These are phyloP conservation scores for Schizopora paradoxa DNA, from an alignment of 1,284 basidiomycete species.

Conservation along the genomic window DNA sequence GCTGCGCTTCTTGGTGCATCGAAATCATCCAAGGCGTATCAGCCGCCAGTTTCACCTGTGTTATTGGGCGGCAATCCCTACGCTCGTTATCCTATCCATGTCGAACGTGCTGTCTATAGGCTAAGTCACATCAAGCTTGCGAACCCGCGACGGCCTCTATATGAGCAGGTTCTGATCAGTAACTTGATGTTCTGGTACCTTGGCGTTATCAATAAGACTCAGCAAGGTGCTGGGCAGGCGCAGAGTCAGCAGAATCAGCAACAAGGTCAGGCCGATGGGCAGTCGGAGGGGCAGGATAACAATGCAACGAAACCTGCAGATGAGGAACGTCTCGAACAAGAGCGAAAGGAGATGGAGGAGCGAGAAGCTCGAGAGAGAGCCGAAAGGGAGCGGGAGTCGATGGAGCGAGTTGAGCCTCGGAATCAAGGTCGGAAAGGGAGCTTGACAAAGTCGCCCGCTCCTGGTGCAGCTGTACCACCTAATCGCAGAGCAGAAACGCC, in stretches of 20 bases:
- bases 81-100: constrained; percentile 93
- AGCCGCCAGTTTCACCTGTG: constrained; percentile 58
- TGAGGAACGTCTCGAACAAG: constrained; percentile 41
- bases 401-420: constrained; percentile 32
- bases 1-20: constrained; percentile 77
- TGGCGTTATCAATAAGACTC: constrained; percentile 89
- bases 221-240: constrained; percentile 15
- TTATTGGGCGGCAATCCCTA: constrained; percentile 64
- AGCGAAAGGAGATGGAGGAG: constrained; percentile 41
- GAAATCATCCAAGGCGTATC: constrained; percentile 66
- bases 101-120: constrained; percentile 96
- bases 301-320: constrained; percentile 37
- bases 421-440: constrained; percentile 33
- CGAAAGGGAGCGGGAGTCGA: constrained; percentile 36
- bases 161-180: constrained; percentile 97
- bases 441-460: constrained; percentile 45
- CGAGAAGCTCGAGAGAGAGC: constrained; percentile 22
- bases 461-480: constrained; percentile 48
- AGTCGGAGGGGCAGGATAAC: constrained; percentile 36
- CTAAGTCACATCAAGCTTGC: constrained; percentile 98
- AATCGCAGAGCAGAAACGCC: constrained; percentile 78
- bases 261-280: constrained; percentile 15
- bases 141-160: constrained; percentile 91
- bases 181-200: constrained; percentile 99
- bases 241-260: constrained; percentile 3